A percentile compares a stretch with the other conserved stretches of the same genome.
phyloP scores from a whole-genome alignment of 441 rosid genomes.

The Manihot esculenta region DNA sequence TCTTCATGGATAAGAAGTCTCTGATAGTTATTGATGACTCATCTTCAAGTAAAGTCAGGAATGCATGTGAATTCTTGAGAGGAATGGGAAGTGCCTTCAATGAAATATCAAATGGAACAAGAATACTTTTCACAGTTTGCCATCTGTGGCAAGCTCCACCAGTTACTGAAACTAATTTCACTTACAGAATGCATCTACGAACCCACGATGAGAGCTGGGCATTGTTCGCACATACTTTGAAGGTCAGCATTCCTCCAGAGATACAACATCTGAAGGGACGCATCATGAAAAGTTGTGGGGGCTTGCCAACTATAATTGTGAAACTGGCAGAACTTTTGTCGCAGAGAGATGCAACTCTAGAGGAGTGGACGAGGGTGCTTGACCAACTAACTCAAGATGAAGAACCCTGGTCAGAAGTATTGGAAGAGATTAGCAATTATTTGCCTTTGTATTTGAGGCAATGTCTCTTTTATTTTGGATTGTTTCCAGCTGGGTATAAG shows the following conservation, averaged over 20 bases:
- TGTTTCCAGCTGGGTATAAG: neutral
- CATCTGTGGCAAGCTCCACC: neutral
- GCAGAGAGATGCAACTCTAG: neutral
- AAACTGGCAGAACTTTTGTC: neutral
- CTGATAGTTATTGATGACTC: slow-evolving; percentile 6
- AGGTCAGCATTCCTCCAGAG: neutral
- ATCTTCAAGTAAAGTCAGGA: too few relatives aligned
- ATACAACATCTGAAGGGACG: neutral
- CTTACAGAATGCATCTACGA: slow-evolving; percentile 7
- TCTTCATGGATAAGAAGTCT: neutral
- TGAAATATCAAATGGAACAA: too few relatives aligned
- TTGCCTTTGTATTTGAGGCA: slow-evolving; percentile 12
- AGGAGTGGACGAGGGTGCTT: neutral
- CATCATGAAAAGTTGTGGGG: slow-evolving; percentile 1
- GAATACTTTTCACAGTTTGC: neutral
- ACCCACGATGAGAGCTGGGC: neutral
- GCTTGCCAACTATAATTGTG: neutral
- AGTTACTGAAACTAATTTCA: neutral
- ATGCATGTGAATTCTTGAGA: neutral
- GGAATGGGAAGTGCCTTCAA: neutral
- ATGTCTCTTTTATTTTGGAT: slow-evolving; percentile 13
- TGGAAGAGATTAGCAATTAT: neutral
- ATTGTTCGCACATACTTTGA: neutral
- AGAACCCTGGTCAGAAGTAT: neutral
- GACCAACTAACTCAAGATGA: neutral